Conservation (phyloP, 2,329 filamentous ascomycete genomes). For the Xylaria sp. region DNA sequence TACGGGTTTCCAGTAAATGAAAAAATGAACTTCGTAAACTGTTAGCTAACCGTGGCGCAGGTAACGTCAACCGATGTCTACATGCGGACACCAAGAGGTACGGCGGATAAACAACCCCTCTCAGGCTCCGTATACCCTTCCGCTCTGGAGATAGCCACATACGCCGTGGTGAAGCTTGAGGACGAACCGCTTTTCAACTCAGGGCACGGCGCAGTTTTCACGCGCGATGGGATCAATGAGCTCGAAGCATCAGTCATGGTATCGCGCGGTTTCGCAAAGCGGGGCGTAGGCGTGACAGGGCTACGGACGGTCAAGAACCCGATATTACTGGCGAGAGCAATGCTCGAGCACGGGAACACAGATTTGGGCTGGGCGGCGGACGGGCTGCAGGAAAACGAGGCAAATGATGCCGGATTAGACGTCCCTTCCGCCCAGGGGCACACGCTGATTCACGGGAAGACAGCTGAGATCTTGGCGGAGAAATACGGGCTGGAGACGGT, state of each 20-base stretch:
- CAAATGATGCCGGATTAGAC: slow-evolving; percentile 46
- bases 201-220: slow-evolving; percentile 87
- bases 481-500: slow-evolving; percentile 77
- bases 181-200: slow-evolving; percentile 86
- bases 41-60: slow-evolving; percentile 44
- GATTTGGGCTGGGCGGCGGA: slow-evolving; percentile 57
- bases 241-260: slow-evolving; percentile 91
- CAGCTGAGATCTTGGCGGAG: slow-evolving; percentile 75
- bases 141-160: slow-evolving; percentile 78
- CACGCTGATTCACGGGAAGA: slow-evolving; percentile 72
- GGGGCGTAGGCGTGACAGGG: slow-evolving; percentile 80
- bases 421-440: slow-evolving; percentile 73
- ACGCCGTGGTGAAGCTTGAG: slow-evolving; percentile 80
- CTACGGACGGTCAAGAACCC: slow-evolving; percentile 81
- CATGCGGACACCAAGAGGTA: slow-evolving; percentile 53
- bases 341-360: slow-evolving; percentile 73
- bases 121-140: slow-evolving; percentile 53
- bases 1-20: too few species aligned
- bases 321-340: slow-evolving; percentile 75
- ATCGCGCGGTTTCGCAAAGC: slow-evolving; percentile 75
- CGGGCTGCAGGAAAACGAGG: slow-evolving; percentile 30
- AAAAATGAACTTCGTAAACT: neutral
- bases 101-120: slow-evolving; percentile 19
- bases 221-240: slow-evolving; percentile 82
- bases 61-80: slow-evolving; percentile 58